phyloP scores from a whole-genome alignment of 495 filamentous ascomycete genomes.

The Tuber indicum region DNA sequence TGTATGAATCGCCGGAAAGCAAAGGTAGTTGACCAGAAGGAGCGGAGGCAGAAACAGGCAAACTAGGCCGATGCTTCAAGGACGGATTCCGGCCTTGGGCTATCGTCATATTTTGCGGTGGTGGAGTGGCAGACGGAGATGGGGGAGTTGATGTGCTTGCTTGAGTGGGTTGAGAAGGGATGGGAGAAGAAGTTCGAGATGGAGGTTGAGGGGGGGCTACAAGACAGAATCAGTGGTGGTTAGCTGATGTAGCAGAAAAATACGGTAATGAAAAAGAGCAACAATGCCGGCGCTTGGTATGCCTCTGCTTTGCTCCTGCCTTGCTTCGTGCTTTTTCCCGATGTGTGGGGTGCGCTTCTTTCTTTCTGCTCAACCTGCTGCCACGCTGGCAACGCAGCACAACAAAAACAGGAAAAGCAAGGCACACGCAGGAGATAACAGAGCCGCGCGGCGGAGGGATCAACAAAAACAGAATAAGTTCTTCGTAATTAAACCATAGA shows the following conservation, averaged over 20 bases:
- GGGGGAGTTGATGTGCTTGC: conserved; percentile 27
- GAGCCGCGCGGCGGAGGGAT: conserved; percentile 27
- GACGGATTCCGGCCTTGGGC: conserved; percentile 36
- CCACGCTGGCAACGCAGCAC: conserved; percentile 39
- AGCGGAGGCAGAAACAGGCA: conserved; percentile 42
- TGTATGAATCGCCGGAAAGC: conserved; percentile 45
- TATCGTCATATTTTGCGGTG: conserved; percentile 40
- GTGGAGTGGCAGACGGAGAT: conserved; percentile 37
- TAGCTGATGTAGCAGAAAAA: conserved; percentile 23
- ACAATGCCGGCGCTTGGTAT: conserved; percentile 21
- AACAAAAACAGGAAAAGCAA: conserved; percentile 24
- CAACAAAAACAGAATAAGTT: conserved; percentile 16
- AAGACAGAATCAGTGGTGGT: conserved; percentile 36
- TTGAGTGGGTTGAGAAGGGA: conserved; percentile 28
- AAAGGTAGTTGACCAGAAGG: conserved; percentile 46
- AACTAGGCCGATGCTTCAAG: conserved; percentile 33
- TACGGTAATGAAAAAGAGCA: conserved; percentile 26
- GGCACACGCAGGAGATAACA: conserved; percentile 17
- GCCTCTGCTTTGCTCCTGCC: conserved; percentile 11
- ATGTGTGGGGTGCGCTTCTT: not conserved
- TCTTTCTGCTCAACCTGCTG: conserved; percentile 23
- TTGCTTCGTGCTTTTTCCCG: not conserved
- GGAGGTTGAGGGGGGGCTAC: conserved; percentile 37
- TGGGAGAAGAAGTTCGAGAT: conserved; percentile 34
- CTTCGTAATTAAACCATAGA: conserved; percentile 17